phyloP scores from a whole-genome alignment of 2,329 filamentous ascomycete genomes.

The Pyrenophora teres region DNA sequence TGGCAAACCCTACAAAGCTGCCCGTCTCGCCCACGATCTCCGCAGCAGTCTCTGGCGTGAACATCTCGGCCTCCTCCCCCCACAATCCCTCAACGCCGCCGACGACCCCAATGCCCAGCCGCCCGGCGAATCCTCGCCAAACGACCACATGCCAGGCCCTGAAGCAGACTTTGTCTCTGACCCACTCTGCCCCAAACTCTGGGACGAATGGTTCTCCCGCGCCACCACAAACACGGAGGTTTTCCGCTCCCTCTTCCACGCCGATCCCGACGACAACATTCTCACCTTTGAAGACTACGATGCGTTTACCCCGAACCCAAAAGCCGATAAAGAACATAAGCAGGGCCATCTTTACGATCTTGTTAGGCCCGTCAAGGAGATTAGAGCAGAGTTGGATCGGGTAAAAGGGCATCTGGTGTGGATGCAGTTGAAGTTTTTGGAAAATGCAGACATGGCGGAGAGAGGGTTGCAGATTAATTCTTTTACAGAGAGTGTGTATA shows the following conservation, averaged over 20 bases:
- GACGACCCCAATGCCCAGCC: constrained; percentile 78
- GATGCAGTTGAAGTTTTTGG: constrained; percentile 90
- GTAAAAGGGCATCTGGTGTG: constrained; percentile 90
- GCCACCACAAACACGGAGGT: constrained; percentile 74
- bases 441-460: constrained; percentile 87
- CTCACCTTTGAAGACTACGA: constrained; percentile 92
- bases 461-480: constrained; percentile 82
- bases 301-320: constrained; percentile 62
- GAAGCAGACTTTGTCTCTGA: constrained; percentile 65
- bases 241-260: constrained; percentile 81
- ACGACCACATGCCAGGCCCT: constrained; percentile 74
- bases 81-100: constrained; percentile 69
- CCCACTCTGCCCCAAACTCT: constrained; percentile 62
- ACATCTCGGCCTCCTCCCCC: constrained; percentile 79
- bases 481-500: constrained; percentile 86
- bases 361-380: constrained; percentile 66
- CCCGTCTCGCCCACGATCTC: constrained; percentile 80
- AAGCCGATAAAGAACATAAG: constrained; percentile 66
- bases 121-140: constrained; percentile 68
- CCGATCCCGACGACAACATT: constrained; percentile 87
- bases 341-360: constrained; percentile 86
- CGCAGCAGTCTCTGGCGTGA: constrained; percentile 86
- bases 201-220: constrained; percentile 69
- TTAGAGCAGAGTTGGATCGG: constrained; percentile 74
- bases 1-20: constrained; percentile 74